Percentiles rank a stretch among this genome's conserved stretches.
Conservation (phyloP, 192 early-diverging fungal genomes). For the Linnemannia schmuckeri region DNA sequence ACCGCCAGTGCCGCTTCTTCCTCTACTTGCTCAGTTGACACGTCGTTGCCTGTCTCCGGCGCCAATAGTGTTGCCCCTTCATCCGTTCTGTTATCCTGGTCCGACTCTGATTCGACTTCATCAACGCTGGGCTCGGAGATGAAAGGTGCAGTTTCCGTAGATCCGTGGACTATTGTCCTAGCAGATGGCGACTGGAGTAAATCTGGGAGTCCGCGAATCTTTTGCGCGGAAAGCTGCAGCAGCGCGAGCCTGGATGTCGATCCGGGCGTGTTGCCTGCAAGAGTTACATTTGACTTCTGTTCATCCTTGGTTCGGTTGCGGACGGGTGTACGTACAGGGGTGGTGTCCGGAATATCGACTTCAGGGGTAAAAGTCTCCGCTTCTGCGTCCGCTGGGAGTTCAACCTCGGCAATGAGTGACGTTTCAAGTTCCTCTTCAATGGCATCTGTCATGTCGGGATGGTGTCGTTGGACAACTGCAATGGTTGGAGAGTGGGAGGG, state of each 20-base stretch:
- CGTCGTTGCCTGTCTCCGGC: background rate
- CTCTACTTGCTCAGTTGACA: background rate
- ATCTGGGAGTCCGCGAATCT: conserved; percentile 15
- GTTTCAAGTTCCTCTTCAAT: background rate
- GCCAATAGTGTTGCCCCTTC: background rate
- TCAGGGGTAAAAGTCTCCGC: background rate
- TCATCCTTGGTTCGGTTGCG: conserved; percentile 1
- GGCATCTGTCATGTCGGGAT: conserved; percentile 5
- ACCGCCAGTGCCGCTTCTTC: background rate
- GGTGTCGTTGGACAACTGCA: background rate
- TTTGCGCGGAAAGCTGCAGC: conserved; percentile 34
- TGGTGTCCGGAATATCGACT: background rate
- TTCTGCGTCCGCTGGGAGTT: background rate
- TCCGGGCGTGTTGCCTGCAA: background rate
- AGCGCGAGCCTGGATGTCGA: conserved; percentile 23
- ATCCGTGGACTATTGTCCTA: background rate
- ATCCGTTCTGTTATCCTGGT: background rate
- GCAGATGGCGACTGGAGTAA: conserved; percentile 18
- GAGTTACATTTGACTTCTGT: background rate
- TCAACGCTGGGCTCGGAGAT: conserved; percentile 4
- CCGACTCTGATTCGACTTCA: background rate
- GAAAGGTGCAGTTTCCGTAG: background rate
- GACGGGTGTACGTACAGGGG: conserved; percentile 34
- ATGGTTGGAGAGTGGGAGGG: conserved; percentile 4
- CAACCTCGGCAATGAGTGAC: background rate